A percentile compares a stretch with the other conserved stretches of the same genome.
phyloP scores from a whole-genome alignment of 2,329 filamentous ascomycete species.

The Sclerotinia spermophila region DNA sequence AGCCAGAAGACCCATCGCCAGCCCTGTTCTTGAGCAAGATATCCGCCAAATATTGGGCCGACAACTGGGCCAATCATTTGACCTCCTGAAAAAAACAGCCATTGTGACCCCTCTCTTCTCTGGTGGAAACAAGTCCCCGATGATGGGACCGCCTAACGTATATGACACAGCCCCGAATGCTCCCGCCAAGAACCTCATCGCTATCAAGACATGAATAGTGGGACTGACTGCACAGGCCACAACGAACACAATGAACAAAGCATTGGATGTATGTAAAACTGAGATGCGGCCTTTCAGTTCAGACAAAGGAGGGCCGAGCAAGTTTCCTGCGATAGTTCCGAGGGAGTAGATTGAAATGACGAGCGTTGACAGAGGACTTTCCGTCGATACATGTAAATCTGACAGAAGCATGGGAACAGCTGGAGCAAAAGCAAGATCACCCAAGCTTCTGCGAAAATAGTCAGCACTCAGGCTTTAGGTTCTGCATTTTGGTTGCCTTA shows the following conservation, averaged over 20 bases:
- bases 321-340: too few relatives aligned
- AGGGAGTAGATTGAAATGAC: too few relatives aligned
- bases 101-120: background rate
- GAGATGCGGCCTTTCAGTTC: slow-evolving; percentile 55
- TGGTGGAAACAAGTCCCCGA: background rate
- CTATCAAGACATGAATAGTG: slow-evolving; percentile 47
- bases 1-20: slow-evolving; percentile 41
- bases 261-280: slow-evolving; percentile 50
- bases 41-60: slow-evolving; percentile 36
- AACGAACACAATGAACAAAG: slow-evolving; percentile 45
- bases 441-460: too few relatives aligned
- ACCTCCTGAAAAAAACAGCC: background rate
- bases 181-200: slow-evolving; percentile 51
- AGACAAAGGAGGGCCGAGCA: slow-evolving; percentile 55
- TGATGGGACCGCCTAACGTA: too few relatives aligned
- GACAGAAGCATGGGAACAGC: too few relatives aligned
- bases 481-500: too few relatives aligned
- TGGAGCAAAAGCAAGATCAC: too few relatives aligned
- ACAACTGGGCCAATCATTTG: slow-evolving; percentile 34
- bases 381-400: too few relatives aligned
- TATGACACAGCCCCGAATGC: too few relatives aligned
- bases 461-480: too few relatives aligned
- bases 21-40: slow-evolving; percentile 33
- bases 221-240: slow-evolving; percentile 46
- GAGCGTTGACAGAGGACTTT: too few relatives aligned